phyloP scores from a whole-genome alignment of 192 early-diverging fungal genomes.

The Backusella tarrabulga region DNA sequence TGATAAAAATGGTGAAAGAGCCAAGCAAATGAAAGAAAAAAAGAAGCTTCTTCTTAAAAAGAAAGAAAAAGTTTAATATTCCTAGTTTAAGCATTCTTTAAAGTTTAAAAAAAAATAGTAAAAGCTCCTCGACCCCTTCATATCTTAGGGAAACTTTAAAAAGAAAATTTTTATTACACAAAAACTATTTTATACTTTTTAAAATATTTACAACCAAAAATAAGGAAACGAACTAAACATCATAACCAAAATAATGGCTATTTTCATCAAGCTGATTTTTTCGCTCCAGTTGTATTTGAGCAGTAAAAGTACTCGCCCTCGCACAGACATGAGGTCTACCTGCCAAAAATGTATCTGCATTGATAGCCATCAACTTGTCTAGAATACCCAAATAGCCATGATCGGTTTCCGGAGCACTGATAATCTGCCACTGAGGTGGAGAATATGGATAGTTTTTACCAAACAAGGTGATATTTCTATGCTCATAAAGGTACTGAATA shows the following conservation, averaged over 20 bases:
- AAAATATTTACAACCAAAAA: not conserved
- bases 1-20: not conserved
- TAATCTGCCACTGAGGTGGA: conserved; percentile 24
- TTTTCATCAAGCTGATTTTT: not conserved
- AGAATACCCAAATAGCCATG: conserved; percentile 27
- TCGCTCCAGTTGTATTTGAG: conserved; percentile 26
- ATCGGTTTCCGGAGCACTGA: conserved; percentile 9
- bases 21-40: not conserved
- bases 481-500: conserved; percentile 32
- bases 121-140: not conserved
- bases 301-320: conserved; percentile 29
- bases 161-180: not conserved
- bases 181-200: not conserved
- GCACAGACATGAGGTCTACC: conserved; percentile 33
- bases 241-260: not conserved
- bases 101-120: not conserved
- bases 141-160: not conserved
- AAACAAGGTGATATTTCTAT: conserved; percentile 31
- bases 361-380: conserved; percentile 35
- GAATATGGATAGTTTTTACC: not conserved
- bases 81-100: not conserved
- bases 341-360: conserved; percentile 29
- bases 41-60: not conserved
- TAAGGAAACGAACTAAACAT: not conserved
- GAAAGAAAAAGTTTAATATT: not conserved